These are phyloP conservation scores for Pseudonitzschia pungens DNA, from an alignment of 108 stramenopile species.

Conservation along the genomic window DNA sequence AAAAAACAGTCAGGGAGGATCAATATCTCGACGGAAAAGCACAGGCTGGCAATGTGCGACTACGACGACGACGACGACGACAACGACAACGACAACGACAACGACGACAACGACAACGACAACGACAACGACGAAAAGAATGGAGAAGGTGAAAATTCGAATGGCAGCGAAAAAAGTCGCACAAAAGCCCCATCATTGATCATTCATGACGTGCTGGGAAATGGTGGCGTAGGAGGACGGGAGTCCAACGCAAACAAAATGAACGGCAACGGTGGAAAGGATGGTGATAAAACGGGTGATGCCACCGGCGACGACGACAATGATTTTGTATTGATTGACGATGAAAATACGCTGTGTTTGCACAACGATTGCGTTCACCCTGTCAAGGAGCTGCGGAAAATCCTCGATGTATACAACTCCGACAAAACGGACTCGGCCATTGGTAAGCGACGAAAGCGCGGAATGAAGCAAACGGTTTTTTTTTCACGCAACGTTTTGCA, in stretches of 20 bases:
- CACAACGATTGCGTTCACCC: slow-evolving; percentile 39
- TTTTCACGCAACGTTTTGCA: too few relatives aligned
- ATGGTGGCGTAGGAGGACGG: neutral
- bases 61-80: neutral
- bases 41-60: neutral
- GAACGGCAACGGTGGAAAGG: neutral
- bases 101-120: neutral
- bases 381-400: slow-evolving; percentile 32
- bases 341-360: slow-evolving; percentile 11
- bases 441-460: slow-evolving; percentile 35
- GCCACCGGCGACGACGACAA: neutral
- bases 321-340: slow-evolving; percentile 12
- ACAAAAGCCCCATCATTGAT: neutral
- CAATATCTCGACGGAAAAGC: slow-evolving; percentile 8
- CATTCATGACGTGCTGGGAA: slow-evolving; percentile 1
- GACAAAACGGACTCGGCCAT: slow-evolving; percentile 44
- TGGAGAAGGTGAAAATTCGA: too few relatives aligned
- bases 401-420: slow-evolving; percentile 56
- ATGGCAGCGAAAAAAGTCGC: too few relatives aligned
- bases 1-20: slow-evolving; percentile 13
- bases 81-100: neutral
- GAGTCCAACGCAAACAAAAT: neutral
- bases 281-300: neutral
- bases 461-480: neutral
- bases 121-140: too few relatives aligned